A percentile compares a stretch with the other conserved stretches of the same genome.
Evolutionary conservation across 441 rosid species (phyloP).

Genomic region (Corymbia calophylla): DNA sequence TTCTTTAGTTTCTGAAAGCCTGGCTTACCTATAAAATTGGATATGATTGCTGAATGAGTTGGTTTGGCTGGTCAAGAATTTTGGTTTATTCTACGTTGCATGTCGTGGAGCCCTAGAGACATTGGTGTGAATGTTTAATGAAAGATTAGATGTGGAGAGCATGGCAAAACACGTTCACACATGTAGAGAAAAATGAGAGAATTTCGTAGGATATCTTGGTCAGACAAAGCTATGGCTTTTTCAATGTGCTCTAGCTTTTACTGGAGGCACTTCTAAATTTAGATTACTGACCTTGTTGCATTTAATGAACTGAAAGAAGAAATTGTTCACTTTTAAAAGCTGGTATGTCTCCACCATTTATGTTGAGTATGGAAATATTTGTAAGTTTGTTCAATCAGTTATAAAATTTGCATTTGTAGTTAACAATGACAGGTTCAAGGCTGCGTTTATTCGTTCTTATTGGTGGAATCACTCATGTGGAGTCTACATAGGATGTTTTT

Average conservation of each 20-base stretch:
- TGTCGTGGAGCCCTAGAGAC: neutral
- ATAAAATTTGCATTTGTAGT: neutral
- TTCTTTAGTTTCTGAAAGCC: neutral
- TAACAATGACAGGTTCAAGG: neutral
- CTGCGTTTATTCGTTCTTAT: neutral
- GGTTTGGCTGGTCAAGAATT: neutral
- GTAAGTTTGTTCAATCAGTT: neutral
- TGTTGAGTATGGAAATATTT: neutral
- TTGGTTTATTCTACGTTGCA: neutral
- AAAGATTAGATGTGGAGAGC: neutral
- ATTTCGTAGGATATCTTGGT: neutral
- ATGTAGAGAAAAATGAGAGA: neutral
- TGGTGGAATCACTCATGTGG: neutral
- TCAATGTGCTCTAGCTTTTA: neutral
- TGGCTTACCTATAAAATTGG: neutral
- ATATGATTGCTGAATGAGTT: neutral
- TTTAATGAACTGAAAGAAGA: neutral
- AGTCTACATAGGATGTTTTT: neutral
- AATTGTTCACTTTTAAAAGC: neutral
- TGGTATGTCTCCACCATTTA: neutral
- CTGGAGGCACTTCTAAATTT: neutral
- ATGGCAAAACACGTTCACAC: neutral
- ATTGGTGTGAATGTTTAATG: neutral
- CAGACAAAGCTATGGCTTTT: neutral
- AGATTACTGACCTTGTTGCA: neutral